Conservation (phyloP, 805 yeast genomes). For the Candida gorgasii region DNA sequence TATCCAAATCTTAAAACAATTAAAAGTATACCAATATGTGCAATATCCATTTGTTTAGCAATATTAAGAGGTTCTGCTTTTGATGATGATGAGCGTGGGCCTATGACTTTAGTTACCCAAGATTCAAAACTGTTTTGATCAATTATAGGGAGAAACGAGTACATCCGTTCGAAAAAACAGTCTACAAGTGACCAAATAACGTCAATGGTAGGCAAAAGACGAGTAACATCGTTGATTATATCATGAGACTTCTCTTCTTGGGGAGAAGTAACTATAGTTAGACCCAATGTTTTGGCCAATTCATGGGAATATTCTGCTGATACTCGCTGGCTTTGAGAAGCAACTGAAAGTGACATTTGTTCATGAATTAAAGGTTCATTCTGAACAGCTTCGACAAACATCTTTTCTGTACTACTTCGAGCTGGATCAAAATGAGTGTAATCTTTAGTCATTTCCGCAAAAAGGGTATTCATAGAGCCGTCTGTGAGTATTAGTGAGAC, state of each 20-base stretch:
- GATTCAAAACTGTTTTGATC: conserved; percentile 38
- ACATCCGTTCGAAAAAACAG: conserved; percentile 44
- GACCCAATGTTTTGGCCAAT: background rate
- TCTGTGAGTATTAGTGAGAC: conserved; percentile 6
- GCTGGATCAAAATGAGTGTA: background rate
- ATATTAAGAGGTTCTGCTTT: conserved; percentile 24
- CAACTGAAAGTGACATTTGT: background rate
- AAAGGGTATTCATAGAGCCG: background rate
- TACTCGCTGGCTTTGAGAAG: background rate
- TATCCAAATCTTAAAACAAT: conserved; percentile 38
- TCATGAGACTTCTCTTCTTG: background rate
- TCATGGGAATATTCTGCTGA: conserved; percentile 1
- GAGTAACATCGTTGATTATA: background rate
- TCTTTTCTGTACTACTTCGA: background rate
- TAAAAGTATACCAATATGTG: conserved; percentile 34
- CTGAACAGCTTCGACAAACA: background rate
- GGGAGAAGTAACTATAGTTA: background rate
- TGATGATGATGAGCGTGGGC: conserved; percentile 25
- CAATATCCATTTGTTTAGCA: conserved; percentile 36
- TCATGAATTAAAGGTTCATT: conserved; percentile 4
- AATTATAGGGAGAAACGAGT: conserved; percentile 41
- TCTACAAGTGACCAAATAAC: conserved; percentile 58
- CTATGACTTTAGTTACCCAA: conserved; percentile 31
- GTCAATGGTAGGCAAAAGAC: conserved; percentile 49
- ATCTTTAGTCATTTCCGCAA: background rate